A percentile compares a stretch with the other conserved stretches of the same genome.
Evolutionary conservation across 306 rosid species (phyloP).

Genomic region (Citrullus colocynthis): DNA sequence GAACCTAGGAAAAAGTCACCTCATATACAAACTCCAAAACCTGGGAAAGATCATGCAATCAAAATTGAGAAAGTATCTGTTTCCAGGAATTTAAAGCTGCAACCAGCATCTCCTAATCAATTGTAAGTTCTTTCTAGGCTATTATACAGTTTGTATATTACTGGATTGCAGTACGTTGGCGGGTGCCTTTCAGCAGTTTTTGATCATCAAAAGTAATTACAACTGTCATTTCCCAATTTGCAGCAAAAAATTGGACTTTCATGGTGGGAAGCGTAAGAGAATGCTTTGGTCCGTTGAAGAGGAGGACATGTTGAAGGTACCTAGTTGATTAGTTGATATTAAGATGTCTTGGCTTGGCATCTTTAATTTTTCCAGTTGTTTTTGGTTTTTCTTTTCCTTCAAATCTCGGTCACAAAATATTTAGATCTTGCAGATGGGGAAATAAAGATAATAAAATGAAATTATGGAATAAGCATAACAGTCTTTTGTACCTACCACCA

Average conservation of each 20-base stretch:
- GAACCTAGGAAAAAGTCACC: not conserved
- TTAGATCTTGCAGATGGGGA: not conserved
- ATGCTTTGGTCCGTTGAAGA: constrained; percentile 31
- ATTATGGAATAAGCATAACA: not conserved
- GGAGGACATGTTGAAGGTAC: constrained; percentile 36
- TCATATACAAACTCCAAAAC: not conserved
- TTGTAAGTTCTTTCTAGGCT: constrained; percentile 4
- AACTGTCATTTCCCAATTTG: constrained; percentile 3
- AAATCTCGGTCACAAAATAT: not conserved
- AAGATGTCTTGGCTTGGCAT: not conserved
- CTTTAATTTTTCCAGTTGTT: not conserved
- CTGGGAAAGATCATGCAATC: not conserved
- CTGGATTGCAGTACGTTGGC: not conserved
- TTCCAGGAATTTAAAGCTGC: constrained; percentile 1
- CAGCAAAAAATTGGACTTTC: constrained; percentile 16
- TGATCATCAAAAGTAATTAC: not conserved
- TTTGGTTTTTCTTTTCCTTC: not conserved
- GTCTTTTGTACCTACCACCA: not conserved
- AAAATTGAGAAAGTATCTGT: constrained; percentile 6
- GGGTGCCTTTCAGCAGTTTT: not conserved
- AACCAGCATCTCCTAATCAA: constrained; percentile 6
- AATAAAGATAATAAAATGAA: not conserved
- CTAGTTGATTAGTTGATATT: not conserved
- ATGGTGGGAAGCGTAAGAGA: constrained; percentile 20
- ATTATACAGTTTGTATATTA: not conserved